Evolutionary conservation across 2,329 filamentous ascomycete species (phyloP).

Genomic region (Neonectria faginata): DNA sequence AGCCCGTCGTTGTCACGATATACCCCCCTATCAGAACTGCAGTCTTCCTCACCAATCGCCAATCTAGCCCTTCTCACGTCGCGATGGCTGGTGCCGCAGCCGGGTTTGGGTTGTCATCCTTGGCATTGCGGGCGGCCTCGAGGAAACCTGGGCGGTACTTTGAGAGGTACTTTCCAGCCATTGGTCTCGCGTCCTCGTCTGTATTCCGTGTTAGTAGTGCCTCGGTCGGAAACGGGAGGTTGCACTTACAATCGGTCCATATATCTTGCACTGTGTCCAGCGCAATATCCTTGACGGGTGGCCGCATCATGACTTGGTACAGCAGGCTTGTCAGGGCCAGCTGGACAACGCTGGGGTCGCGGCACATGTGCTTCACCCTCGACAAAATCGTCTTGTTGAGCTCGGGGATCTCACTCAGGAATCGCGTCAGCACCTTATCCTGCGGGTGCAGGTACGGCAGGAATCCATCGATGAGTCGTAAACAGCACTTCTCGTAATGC

Average conservation of each 20-base stretch:
- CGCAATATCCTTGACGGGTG: conserved; percentile 71
- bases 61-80: conserved; percentile 7
- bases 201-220: conserved; percentile 33
- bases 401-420: conserved; percentile 90
- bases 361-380: conserved; percentile 75
- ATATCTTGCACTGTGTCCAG: conserved; percentile 75
- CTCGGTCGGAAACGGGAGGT: background rate
- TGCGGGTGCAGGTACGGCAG: conserved; percentile 90
- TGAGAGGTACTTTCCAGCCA: conserved; percentile 71
- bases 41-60: conserved; percentile 8
- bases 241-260: conserved; percentile 71
- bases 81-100: conserved; percentile 47
- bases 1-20: conserved; percentile 15
- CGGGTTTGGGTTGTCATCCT: conserved; percentile 36
- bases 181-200: conserved; percentile 73
- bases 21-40: conserved; percentile 6
- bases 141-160: conserved; percentile 70
- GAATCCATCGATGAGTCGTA: conserved; percentile 88
- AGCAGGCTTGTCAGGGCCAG: conserved; percentile 73
- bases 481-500: conserved; percentile 83
- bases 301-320: conserved; percentile 76
- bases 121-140: conserved; percentile 47
- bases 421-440: conserved; percentile 90
- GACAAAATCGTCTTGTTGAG: conserved; percentile 78
- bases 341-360: conserved; percentile 73